Base-by-base conservation (phyloP, 257 asterid genomes). In the Lithospermum erythrorhizon region DNA sequence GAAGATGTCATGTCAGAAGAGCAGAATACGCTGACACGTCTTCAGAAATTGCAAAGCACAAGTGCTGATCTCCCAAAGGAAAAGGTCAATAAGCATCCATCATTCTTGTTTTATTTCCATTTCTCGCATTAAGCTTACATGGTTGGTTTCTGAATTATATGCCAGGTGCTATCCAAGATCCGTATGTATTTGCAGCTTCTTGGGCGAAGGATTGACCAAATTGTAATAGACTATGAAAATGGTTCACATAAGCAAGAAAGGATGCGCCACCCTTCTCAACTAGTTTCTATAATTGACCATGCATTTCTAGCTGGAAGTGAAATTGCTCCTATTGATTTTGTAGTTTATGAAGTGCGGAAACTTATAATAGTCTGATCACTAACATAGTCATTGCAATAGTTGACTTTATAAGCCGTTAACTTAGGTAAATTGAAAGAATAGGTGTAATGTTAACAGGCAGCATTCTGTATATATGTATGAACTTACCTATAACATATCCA, bases 21-120 rank as follows among this genome's bases (percentile, higher is more conserved):
- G 68, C 89, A 80, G 64, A 86, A 83, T 75, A 89, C 97, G 16
- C 83, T 93, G 41, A 83, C 72, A 61, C 95, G 99, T 65, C 97
- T 93, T 67, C 89, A 93, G 56, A 85, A 79, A 59, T 77, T 93
- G 84, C 99, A 84, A 73, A 76, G 89, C 48, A 86, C 83, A 24
- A 93, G 97, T 78, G 95, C 86, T 61, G 94, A 85, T 66, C 81
- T 89, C 65, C 96, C 99, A 0, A 93, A 93, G 77, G 97, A 93
- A 61, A 84, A 78, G 96, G 99, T 89, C 63, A 15, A 58, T 27
- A 48, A 19, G 27, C 35, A 63, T 61, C 59, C 55, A 49, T 17
- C 21, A 54, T 61, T 35, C 68, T 70, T 37, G 69, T 6, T 62
- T 23, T 21, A 62, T 55, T 51, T 57, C 6, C 18, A 57, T 55